A percentile compares a stretch with the other conserved stretches of the same genome.
Conservation (phyloP, 805 yeast genomes). For the Cyberlindnera americana region DNA sequence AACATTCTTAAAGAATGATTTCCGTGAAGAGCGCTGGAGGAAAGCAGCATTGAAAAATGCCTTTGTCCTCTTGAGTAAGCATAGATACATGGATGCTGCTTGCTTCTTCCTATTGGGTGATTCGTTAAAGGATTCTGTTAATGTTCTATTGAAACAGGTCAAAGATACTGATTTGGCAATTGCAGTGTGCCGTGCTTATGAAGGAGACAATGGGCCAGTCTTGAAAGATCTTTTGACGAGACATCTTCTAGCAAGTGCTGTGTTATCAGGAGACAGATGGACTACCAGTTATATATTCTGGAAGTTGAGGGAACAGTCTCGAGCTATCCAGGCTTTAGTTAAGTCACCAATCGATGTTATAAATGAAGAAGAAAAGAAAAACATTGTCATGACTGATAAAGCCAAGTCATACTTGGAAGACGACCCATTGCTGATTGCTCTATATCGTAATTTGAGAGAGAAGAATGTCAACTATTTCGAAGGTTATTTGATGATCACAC, state of each 20-base stretch:
- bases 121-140: conserved; percentile 71
- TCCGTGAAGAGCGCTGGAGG: conserved; percentile 71
- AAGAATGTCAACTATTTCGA: conserved; percentile 45
- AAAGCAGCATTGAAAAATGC: conserved; percentile 92
- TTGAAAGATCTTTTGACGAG: conserved; percentile 45
- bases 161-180: conserved; percentile 72
- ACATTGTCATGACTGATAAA: conserved; percentile 20
- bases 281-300: conserved; percentile 75
- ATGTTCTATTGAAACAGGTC: conserved; percentile 65
- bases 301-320: conserved; percentile 47
- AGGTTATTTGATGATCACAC: conserved; percentile 42
- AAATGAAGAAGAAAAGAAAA: conserved; percentile 29
- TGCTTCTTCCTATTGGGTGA: conserved; percentile 80
- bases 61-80: conserved; percentile 83
- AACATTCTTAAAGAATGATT: conserved; percentile 73
- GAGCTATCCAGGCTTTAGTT: conserved; percentile 63
- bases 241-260: conserved; percentile 52
- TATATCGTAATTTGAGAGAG: conserved; percentile 60
- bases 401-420: conserved; percentile 53
- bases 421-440: conserved; percentile 75
- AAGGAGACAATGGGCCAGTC: conserved; percentile 56
- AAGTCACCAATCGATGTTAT: conserved; percentile 45
- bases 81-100: conserved; percentile 83
- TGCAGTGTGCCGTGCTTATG: conserved; percentile 75
- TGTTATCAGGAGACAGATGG: conserved; percentile 73